Percentiles rank a stretch among this genome's conserved stretches.
Evolutionary conservation across 163 green algal species (phyloP).

Genomic region (Scenedesmus sp.): DNA sequence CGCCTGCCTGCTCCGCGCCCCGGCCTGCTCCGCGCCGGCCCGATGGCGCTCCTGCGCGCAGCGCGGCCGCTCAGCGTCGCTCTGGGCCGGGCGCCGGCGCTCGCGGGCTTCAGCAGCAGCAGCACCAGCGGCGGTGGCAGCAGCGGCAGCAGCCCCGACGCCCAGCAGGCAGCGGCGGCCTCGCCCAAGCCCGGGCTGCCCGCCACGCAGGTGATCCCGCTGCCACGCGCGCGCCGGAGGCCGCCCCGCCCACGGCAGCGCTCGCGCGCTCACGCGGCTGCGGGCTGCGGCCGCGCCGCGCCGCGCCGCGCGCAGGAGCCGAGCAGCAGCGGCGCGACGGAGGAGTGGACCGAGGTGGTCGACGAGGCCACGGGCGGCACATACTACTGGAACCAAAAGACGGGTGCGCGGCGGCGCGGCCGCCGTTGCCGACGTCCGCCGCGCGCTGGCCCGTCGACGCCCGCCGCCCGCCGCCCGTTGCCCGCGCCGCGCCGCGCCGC

Average conservation of each 20-base stretch:
- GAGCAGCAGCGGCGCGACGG: not conserved
- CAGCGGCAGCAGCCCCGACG: not conserved
- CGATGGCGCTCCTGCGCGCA: too few species aligned
- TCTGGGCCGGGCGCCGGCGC: too few species aligned
- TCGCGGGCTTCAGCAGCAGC: not conserved
- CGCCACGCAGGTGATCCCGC: too few species aligned
- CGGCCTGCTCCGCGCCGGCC: too few species aligned
- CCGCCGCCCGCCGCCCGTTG: not conserved
- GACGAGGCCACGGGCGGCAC: slow-evolving; percentile 16
- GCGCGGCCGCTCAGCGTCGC: too few species aligned
- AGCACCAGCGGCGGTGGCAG: slow-evolving; percentile 7
- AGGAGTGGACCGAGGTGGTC: slow-evolving; percentile 46
- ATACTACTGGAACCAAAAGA: slow-evolving; percentile 48
- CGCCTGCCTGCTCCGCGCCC: too few species aligned
- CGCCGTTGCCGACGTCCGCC: not conserved
- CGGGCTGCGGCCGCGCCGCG: too few species aligned
- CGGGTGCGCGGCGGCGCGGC: slow-evolving; percentile 7
- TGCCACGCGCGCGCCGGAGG: too few species aligned
- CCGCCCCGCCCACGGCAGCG: too few species aligned
- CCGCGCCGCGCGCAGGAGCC: not conserved
- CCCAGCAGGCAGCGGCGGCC: not conserved
- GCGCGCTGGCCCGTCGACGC: not conserved
- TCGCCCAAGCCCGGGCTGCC: too few species aligned
- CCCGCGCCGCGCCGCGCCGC: not conserved
- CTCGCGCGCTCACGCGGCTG: too few species aligned